A percentile compares a stretch with the other conserved stretches of the same genome.
These are phyloP conservation scores for Cinchona pubescens DNA, from an alignment of 257 asterid genomes.

Conservation along the genomic window DNA sequence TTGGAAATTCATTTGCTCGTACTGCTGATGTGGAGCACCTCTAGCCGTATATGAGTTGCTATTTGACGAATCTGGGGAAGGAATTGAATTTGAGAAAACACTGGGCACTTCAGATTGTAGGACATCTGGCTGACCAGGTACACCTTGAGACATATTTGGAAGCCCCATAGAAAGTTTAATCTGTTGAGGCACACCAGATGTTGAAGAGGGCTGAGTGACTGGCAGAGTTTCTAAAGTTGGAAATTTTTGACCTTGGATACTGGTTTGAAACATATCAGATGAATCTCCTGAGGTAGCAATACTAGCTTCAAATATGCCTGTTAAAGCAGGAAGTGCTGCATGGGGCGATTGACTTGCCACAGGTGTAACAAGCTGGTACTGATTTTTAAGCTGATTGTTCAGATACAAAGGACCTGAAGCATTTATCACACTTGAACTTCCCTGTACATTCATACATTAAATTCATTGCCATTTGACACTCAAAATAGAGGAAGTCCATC, in stretches of 20 bases:
- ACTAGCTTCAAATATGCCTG: conserved; percentile 24
- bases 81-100: conserved; percentile 27
- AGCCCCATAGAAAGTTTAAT: conserved; percentile 18
- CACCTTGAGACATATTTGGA: conserved; percentile 24
- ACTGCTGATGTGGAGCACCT: conserved; percentile 28
- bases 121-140: conserved; percentile 21
- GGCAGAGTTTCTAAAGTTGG: conserved; percentile 25
- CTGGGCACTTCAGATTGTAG: conserved; percentile 24
- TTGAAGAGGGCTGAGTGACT: conserved; percentile 20
- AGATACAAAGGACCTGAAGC: conserved; percentile 26
- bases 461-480: background rate
- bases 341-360: conserved; percentile 23
- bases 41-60: conserved; percentile 30
- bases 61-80: conserved; percentile 38
- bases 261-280: conserved; percentile 14
- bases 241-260: conserved; percentile 19
- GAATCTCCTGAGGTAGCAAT: conserved; percentile 22
- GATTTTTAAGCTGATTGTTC: conserved; percentile 33
- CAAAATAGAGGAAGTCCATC: background rate
- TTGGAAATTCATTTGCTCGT: conserved; percentile 21
- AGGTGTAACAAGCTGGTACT: conserved; percentile 22
- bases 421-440: conserved; percentile 29
- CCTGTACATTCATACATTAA: conserved; percentile 37
- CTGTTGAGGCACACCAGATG: conserved; percentile 22
- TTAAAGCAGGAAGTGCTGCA: conserved; percentile 16